Evolutionary conservation across 2,329 filamentous ascomycete species (phyloP), one percentile per base, ranked within the genome.

Genomic region (Sclerotinia nivalis): DNA sequence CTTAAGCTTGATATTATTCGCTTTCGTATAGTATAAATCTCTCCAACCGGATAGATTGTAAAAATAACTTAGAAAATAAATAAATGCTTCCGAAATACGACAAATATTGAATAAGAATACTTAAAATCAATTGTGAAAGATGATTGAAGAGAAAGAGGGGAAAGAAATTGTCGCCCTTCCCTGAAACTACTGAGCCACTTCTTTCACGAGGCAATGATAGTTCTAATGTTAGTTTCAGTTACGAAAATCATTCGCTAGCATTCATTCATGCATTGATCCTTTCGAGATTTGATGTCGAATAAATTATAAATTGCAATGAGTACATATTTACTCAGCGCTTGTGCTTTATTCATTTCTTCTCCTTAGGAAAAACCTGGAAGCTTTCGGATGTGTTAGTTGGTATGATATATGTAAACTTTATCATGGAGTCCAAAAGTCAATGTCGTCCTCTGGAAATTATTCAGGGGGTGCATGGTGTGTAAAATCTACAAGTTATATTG

Each of bases 191-290:
- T 34, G 20, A 62, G 59, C 59, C 59, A 49, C 59, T 45, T 28
- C 59, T 49, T 49, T 22, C 34, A 15, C 60, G 7, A 43, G 7
- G 28, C 45, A 50, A n/a, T n/a, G n/a, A 37, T 61, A 40, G 37
- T 40, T 40, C 10, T 40, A 47, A 28, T 60, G 37, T 60, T 45
- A 62, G 60, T 62, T 64, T 50, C 60, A 64, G 31, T 37, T 50
- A 64, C 31, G 45, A 50, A 43, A 62, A 50, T 64, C 60, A 64
- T 64, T 64, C 60, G 60, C 45, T 50, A 49, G 28, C 22, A 49
- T 37, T 25, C 45, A 58, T 58, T 58, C 55, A 58, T 37, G 31
- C 45, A 31, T 64, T 40, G 22, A 50, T 62, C 60, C 31, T 50
- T 50, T 64, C 12, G 31, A 50, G 15, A 31, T n/a, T 50, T 62